Evolutionary conservation across 148 eudicot genomes (phyloP).

Genomic region (Rhododendron ferrugineum): DNA sequence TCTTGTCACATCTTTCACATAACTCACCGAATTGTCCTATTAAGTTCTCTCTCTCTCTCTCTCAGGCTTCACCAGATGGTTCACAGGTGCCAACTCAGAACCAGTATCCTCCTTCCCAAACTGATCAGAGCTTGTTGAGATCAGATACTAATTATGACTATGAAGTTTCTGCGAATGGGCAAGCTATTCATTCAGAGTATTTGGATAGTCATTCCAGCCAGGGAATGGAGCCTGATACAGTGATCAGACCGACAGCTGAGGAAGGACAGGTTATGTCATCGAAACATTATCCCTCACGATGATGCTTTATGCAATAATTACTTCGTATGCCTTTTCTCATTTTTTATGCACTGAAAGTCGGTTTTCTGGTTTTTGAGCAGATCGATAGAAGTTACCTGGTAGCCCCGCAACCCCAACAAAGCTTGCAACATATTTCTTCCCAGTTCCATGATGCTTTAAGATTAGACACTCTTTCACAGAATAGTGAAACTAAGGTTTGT

Average conservation of each 20-base stretch:
- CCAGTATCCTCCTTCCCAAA: slow-evolving; percentile 41
- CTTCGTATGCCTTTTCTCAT: not conserved
- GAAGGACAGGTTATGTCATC: slow-evolving; percentile 43
- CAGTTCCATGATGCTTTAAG: slow-evolving; percentile 68
- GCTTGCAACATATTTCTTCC: slow-evolving; percentile 70
- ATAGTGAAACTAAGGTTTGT: slow-evolving; percentile 52
- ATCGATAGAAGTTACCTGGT: slow-evolving; percentile 36
- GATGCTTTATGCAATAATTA: not conserved
- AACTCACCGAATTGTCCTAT: not conserved
- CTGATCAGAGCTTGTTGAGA: slow-evolving; percentile 44
- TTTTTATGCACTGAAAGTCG: not conserved
- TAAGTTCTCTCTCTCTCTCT: not conserved
- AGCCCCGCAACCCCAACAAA: slow-evolving; percentile 48
- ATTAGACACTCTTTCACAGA: slow-evolving; percentile 40
- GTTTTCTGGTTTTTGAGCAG: slow-evolving; percentile 39
- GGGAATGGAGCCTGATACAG: slow-evolving; percentile 36
- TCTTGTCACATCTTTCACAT: not conserved
- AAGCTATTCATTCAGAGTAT: slow-evolving; percentile 39
- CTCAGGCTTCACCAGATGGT: slow-evolving; percentile 55
- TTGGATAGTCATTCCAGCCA: slow-evolving; percentile 35
- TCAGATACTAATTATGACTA: slow-evolving; percentile 43
- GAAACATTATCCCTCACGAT: not conserved
- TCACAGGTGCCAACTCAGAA: slow-evolving; percentile 35
- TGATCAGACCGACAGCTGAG: slow-evolving; percentile 33
- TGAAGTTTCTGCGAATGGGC: slow-evolving; percentile 59